These are phyloP conservation scores for Microcyclospora tardicrescens DNA, from an alignment of 2,329 filamentous ascomycete genomes.

Conservation along the genomic window DNA sequence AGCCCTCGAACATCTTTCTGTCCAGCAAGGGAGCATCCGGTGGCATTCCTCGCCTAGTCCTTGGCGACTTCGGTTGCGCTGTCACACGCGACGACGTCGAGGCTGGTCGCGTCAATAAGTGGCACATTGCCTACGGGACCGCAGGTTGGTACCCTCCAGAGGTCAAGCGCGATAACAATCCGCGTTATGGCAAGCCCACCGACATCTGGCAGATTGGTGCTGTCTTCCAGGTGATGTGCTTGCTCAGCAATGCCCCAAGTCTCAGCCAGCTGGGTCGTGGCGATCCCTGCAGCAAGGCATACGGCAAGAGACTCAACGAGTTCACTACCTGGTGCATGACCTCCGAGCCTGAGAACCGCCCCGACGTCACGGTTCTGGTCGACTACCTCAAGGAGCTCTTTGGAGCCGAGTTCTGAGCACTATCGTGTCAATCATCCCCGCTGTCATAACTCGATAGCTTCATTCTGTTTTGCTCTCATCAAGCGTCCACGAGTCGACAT, in stretches of 20 bases:
- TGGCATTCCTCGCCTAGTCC: constrained; percentile 7
- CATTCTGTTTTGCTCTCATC: too few species aligned
- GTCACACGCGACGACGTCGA: constrained; percentile 5
- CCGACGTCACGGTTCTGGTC: too few species aligned
- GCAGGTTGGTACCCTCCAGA: constrained; percentile 10
- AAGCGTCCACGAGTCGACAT: too few species aligned
- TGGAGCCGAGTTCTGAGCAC: too few species aligned
- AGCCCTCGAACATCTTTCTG: constrained; percentile 10
- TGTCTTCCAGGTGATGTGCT: constrained; percentile 8
- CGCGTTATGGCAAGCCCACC: constrained; percentile 6
- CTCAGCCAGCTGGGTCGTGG: too few species aligned
- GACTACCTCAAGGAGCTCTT: too few species aligned
- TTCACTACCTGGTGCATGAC: too few species aligned
- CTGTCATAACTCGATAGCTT: too few species aligned
- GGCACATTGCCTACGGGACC: constrained; percentile 3
- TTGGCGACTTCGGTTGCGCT: constrained; percentile 12
- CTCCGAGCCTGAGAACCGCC: too few species aligned
- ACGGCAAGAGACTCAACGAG: too few species aligned
- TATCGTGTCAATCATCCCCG: too few species aligned
- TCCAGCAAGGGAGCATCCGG: neutral
- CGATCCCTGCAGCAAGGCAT: too few species aligned
- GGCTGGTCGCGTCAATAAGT: neutral
- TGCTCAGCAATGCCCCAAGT: neutral
- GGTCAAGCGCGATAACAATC: neutral
- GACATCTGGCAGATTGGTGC: constrained; percentile 13